These are phyloP conservation scores for Jatropha multifida DNA, from an alignment of 441 rosid species.

Conservation along the genomic window DNA sequence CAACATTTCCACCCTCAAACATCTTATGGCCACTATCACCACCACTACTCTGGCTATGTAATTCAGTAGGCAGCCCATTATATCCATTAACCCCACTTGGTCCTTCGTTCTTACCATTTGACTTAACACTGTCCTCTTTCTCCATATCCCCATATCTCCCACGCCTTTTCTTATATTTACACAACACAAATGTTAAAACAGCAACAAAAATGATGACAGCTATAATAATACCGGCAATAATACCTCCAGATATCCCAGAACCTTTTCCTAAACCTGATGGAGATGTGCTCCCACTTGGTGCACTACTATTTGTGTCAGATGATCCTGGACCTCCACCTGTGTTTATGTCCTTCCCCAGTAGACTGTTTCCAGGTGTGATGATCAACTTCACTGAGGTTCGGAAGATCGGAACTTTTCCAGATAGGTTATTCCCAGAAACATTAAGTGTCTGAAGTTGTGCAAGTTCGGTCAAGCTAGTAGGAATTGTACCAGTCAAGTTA, in stretches of 20 bases:
- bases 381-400: slow-evolving; percentile 36
- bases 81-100: slow-evolving; percentile 34
- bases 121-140: slow-evolving; percentile 42
- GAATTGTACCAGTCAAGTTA: slow-evolving; percentile 55
- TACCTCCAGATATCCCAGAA: slow-evolving; percentile 35
- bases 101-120: slow-evolving; percentile 36
- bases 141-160: slow-evolving; percentile 42
- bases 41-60: slow-evolving; percentile 62
- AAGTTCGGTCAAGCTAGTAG: slow-evolving; percentile 52
- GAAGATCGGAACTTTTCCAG: slow-evolving; percentile 50
- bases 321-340: slow-evolving; percentile 28
- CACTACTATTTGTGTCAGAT: slow-evolving; percentile 22
- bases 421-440: slow-evolving; percentile 67
- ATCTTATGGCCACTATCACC: slow-evolving; percentile 49
- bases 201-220: slow-evolving; percentile 50
- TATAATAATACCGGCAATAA: slow-evolving; percentile 48
- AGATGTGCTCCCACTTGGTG: slow-evolving; percentile 17
- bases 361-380: slow-evolving; percentile 47
- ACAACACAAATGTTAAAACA: slow-evolving; percentile 53
- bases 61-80: slow-evolving; percentile 42
- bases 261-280: not conserved
- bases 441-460: slow-evolving; percentile 44
- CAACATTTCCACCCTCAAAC: slow-evolving; percentile 62
- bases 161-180: slow-evolving; percentile 42
- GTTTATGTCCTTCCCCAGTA: slow-evolving; percentile 35